phyloP scores from a whole-genome alignment of 2,329 filamentous ascomycete species.

The Fusarium musae region DNA sequence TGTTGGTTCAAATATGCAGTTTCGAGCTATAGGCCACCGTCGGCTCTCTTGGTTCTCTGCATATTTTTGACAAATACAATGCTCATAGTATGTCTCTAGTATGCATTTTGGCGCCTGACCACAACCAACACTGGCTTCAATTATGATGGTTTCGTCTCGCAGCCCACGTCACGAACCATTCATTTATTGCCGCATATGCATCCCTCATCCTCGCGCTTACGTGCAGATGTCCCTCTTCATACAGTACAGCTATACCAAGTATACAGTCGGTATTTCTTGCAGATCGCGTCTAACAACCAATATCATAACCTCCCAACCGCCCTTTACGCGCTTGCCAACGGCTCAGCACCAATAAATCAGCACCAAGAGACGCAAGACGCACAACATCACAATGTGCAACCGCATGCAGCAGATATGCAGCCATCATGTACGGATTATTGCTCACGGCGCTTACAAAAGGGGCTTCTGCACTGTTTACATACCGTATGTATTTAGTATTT shows the following conservation, averaged over 20 bases:
- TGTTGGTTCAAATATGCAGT: not conserved
- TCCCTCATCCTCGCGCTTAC: conserved; percentile 16
- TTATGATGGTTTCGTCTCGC: not conserved
- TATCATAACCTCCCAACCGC: conserved; percentile 24
- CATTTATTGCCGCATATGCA: conserved; percentile 6
- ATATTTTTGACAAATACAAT: not conserved
- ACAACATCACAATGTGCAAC: conserved; percentile 15
- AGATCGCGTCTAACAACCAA: conserved; percentile 36
- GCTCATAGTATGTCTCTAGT: not conserved
- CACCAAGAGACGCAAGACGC: not conserved
- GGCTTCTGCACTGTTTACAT: not conserved
- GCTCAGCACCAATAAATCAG: conserved; percentile 22
- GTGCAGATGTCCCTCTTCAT: conserved; percentile 9
- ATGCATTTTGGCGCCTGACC: conserved; percentile 14
- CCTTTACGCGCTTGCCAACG: conserved; percentile 32
- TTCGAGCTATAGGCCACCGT: not conserved
- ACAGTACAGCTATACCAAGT: not conserved
- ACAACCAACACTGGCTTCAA: not conserved
- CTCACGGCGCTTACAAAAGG: conserved; percentile 24
- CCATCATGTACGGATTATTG: conserved; percentile 1
- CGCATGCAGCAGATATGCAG: conserved; percentile 20
- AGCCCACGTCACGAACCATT: conserved; percentile 5
- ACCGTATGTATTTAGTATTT: not conserved
- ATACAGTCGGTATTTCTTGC: not conserved
- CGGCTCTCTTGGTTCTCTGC: not conserved